Conservation (phyloP, 768 basidiomycete genomes). For the Dendrothele bispora region DNA sequence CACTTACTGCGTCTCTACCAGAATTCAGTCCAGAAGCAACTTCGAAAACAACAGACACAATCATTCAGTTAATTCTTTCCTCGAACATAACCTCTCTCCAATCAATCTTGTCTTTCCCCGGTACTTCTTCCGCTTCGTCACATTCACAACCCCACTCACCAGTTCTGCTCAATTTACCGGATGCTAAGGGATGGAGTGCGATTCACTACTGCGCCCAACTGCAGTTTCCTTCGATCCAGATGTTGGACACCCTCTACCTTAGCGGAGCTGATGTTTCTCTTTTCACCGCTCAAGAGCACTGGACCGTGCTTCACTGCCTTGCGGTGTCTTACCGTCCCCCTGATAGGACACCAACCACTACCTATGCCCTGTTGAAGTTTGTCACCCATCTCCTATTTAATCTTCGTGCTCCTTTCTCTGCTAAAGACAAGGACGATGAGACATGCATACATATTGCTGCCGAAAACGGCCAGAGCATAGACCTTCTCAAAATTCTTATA, state of each 20-base stretch:
- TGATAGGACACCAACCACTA: conserved; percentile 30
- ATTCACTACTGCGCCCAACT: conserved; percentile 69
- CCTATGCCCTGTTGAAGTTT: conserved; percentile 52
- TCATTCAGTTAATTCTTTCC: conserved; percentile 54
- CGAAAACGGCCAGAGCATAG: conserved; percentile 66
- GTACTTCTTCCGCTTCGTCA: conserved; percentile 34
- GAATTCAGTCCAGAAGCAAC: conserved; percentile 42
- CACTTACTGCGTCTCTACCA: too few relatives aligned
- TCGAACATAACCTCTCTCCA: conserved; percentile 51
- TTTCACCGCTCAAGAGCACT: conserved; percentile 64
- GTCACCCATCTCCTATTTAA: conserved; percentile 67
- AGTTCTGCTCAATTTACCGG: conserved; percentile 71
- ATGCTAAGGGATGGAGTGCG: conserved; percentile 69
- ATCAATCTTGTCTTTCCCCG: conserved; percentile 53
- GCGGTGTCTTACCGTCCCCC: conserved; percentile 40
- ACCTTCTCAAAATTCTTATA: conserved; percentile 61
- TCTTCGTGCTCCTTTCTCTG: conserved; percentile 67
- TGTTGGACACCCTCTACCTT: conserved; percentile 70
- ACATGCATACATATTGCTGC: conserved; percentile 83
- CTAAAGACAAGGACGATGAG: conserved; percentile 65
- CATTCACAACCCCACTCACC: conserved; percentile 44
- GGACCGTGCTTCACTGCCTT: conserved; percentile 69
- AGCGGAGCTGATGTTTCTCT: conserved; percentile 76
- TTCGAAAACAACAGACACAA: conserved; percentile 43
- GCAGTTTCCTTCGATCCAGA: conserved; percentile 53